These are phyloP conservation scores for Carallia brachiata DNA, from an alignment of 345 rosid species.

Conservation along the genomic window DNA sequence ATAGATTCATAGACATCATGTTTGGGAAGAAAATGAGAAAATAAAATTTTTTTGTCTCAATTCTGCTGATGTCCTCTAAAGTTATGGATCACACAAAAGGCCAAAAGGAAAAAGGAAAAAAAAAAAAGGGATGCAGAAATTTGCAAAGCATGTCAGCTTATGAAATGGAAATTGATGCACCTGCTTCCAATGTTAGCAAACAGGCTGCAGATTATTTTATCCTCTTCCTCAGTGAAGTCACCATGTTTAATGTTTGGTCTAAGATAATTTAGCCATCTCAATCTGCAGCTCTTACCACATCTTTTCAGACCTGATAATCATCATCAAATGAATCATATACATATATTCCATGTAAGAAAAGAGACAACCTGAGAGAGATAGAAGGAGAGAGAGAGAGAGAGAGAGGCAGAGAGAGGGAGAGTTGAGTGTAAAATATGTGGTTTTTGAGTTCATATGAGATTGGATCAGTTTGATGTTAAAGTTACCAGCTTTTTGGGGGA, in stretches of 20 bases:
- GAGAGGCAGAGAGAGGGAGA: not conserved
- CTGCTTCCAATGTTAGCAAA: slow-evolving; percentile 94
- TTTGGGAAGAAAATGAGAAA: no score
- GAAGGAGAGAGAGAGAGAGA: not conserved
- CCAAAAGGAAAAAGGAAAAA: not conserved
- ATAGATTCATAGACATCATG: not conserved
- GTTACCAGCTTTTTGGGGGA: slow-evolving; percentile 91
- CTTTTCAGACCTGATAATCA: slow-evolving; percentile 64
- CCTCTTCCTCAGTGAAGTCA: slow-evolving; percentile 84
- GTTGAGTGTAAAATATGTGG: no score
- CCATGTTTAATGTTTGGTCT: slow-evolving; percentile 97
- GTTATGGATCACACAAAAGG: not conserved
- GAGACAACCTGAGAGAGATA: not conserved
- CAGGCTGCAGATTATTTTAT: slow-evolving; percentile 65
- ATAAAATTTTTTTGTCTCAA: not conserved
- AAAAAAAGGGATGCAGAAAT: not conserved
- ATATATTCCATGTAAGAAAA: slow-evolving; percentile 4
- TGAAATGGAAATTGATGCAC: slow-evolving; percentile 29
- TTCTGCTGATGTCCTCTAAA: not conserved
- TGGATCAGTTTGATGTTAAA: not conserved
- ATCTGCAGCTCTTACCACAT: slow-evolving; percentile 96
- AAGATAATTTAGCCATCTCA: slow-evolving; percentile 94
- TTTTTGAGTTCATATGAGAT: not conserved
- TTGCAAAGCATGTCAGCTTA: not conserved
- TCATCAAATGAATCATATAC: slow-evolving; percentile 11